Base-by-base conservation (phyloP, 768 basidiomycete species). In the Kwoniella sp. region DNA sequence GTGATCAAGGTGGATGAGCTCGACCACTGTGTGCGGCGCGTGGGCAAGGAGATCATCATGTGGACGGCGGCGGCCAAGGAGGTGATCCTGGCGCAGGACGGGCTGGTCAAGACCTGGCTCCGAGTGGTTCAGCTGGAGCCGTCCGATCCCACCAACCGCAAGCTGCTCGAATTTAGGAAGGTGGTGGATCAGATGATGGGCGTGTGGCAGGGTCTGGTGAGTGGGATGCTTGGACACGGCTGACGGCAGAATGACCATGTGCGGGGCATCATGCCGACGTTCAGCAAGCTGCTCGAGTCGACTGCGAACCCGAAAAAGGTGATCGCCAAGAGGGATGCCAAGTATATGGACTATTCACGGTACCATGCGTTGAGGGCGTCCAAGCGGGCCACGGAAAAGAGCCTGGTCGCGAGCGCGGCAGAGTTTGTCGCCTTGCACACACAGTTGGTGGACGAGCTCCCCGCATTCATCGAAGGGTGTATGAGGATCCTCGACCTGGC, bases 361-460 rank as follows among this genome's bases (percentile, higher is more conserved):
- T 70, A 70, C 32, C 44, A 50, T 25, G 47, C 51, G 17, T 56
- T 63, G 6, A 46, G 41, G 23, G 70, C 64, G 9, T 36, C 52
- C 6, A 47, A 51, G 22, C 58, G 59, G 15, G 23, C 46, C 3
- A 43, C 69, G 29, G 75, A 75, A 23, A 56, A 50, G 27, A 53
- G 45, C 9, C 20, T 66, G 19, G 36, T 67, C n/a, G 60, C 61
- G 33, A 63, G 61, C 23, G 75, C 73, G 3, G 42, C 63, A 9
- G 71, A 74, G 25, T 74, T 70, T 40, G 63, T 65, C 44, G 68
- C 73, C 15, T 55, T 76, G 1, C 75, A 76, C 50, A 63, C 63
- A 9, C 75, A 76, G 48, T 59, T 76, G 15, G 50, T 73, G 3
- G 73, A 71, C 28, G 75, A 76, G 43, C 56, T 76, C 0, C 75